Percentiles rank a stretch among this genome's conserved stretches.
phyloP scores from a whole-genome alignment of 176 grass and related monocot genomes.

The Triticum turgidum region DNA sequence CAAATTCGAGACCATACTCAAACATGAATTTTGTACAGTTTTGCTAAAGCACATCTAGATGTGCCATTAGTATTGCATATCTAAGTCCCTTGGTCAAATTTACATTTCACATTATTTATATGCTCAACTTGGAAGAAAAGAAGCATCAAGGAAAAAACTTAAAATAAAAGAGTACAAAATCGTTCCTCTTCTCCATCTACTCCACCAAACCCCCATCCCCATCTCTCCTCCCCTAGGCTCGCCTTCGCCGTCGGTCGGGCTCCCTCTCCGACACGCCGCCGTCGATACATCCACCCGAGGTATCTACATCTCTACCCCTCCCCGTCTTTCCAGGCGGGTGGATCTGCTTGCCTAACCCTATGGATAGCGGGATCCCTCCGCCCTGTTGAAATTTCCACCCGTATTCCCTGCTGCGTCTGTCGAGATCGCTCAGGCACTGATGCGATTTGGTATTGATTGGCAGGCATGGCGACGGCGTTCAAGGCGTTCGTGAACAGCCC shows the following conservation, averaged over 20 bases:
- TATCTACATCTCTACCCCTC: background rate
- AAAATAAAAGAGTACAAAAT: background rate
- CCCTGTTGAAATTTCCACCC: background rate
- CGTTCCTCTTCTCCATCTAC: background rate
- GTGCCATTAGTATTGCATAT: no score
- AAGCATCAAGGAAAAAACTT: background rate
- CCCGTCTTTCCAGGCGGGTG: background rate
- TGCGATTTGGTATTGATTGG: background rate
- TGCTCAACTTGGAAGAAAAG: background rate
- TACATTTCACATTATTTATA: no score
- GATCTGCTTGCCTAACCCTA: background rate
- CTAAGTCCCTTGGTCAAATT: background rate
- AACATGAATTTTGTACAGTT: no score
- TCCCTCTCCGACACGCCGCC: background rate
- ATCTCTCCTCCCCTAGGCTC: background rate
- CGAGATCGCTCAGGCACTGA: background rate
- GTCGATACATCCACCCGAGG: background rate
- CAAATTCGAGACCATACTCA: no score
- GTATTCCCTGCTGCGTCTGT: background rate
- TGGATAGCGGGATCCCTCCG: background rate
- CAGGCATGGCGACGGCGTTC: slow-evolving; percentile 50
- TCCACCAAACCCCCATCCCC: background rate
- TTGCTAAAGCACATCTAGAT: no score
- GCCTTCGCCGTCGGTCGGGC: background rate
- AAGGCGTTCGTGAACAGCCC: slow-evolving; percentile 53